Evolutionary conservation across 306 rosid species (phyloP).

Genomic region (Citrullus colocynthis): DNA sequence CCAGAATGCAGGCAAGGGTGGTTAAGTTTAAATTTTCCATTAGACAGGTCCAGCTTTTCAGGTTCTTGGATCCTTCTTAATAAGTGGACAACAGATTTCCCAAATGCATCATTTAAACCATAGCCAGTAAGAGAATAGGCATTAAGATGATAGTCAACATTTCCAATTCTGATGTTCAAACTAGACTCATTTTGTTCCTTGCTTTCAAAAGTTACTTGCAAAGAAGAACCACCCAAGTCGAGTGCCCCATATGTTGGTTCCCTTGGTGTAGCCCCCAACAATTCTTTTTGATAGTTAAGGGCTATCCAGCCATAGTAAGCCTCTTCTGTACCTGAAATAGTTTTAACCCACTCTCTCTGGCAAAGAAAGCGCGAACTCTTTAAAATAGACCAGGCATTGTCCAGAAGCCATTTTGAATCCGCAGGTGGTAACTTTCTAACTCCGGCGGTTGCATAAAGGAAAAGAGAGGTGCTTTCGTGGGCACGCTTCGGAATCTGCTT

Average conservation of each 20-base stretch:
- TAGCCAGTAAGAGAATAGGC: conserved; percentile 80
- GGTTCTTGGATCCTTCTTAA: conserved; percentile 32
- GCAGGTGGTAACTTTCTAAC: conserved; percentile 57
- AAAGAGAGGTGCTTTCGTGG: conserved; percentile 56
- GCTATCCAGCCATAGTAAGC: conserved; percentile 97
- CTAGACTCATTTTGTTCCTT: conserved; percentile 46
- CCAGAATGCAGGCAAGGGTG: conserved; percentile 96
- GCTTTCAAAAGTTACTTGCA: conserved; percentile 95
- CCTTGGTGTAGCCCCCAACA: conserved; percentile 56
- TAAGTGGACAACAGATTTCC: conserved; percentile 60
- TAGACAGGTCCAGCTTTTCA: conserved; percentile 22
- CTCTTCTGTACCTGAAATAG: conserved; percentile 74
- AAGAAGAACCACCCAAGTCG: conserved; percentile 88
- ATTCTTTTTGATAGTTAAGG: conserved; percentile 54
- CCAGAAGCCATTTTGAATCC: conserved; percentile 70
- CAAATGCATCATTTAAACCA: conserved; percentile 87
- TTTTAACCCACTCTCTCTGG: conserved; percentile 58
- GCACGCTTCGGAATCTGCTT: conserved; percentile 66
- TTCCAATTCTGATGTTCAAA: conserved; percentile 70
- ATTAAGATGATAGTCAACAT: conserved; percentile 66
- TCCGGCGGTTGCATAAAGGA: conserved; percentile 87
- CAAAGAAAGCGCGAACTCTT: conserved; percentile 65
- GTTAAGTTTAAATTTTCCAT: conserved; percentile 35
- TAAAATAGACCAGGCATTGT: conserved; percentile 69
- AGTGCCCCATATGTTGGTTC: conserved; percentile 80